Percentiles rank a stretch among this genome's conserved stretches.
Conservation (phyloP, 208 protist genomes). For the Trypanosoma avium region DNA sequence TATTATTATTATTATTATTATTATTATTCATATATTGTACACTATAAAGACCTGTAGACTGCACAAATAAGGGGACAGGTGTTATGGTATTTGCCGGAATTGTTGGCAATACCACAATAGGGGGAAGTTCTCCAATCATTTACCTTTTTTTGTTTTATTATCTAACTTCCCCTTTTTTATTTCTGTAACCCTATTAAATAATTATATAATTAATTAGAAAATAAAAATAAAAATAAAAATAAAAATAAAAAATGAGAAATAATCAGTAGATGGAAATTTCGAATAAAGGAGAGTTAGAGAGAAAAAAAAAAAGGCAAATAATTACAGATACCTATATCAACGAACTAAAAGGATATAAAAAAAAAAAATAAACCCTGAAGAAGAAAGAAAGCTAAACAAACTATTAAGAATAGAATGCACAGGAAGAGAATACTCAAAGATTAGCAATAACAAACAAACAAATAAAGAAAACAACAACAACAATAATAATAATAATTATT, state of each 20-base stretch:
- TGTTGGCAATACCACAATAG: slow-evolving; percentile 22
- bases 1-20: background rate
- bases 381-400: no score
- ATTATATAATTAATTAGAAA: slow-evolving; percentile 14
- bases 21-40: background rate
- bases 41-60: slow-evolving; percentile 10
- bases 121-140: slow-evolving; percentile 27
- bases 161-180: background rate
- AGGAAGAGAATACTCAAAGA: no score
- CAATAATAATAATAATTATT: background rate
- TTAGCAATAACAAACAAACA: background rate
- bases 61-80: slow-evolving; percentile 20
- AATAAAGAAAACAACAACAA: background rate
- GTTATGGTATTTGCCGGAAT: slow-evolving; percentile 9
- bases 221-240: slow-evolving; percentile 22
- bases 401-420: background rate
- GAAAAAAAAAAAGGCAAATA: no score
- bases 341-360: no score
- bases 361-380: no score
- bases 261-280: no score
- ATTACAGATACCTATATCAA: no score
- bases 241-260: background rate
- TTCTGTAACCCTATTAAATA: background rate
- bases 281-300: no score
- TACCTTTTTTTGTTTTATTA: background rate